Percentiles rank a stretch among this genome's conserved stretches.
phyloP scores from a whole-genome alignment of 805 yeast genomes.

The Lachancea dasiensis region DNA sequence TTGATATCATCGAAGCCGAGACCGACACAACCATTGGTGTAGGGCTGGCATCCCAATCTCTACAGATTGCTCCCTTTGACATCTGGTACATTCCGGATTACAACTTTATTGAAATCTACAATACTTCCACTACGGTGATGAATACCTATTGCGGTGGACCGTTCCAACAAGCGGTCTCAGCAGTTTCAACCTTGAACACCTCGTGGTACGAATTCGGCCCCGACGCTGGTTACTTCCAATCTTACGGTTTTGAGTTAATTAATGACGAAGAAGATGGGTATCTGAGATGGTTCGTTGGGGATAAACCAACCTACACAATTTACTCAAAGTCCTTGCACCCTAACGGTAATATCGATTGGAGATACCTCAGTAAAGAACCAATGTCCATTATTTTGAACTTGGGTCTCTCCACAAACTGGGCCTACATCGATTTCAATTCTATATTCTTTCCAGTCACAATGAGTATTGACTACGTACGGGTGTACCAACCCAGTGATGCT shows the following conservation, averaged over 20 bases:
- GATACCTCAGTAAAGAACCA: constrained; percentile 82
- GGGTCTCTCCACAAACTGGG: constrained; percentile 91
- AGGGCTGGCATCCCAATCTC: constrained; percentile 85
- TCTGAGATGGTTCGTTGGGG: constrained; percentile 82
- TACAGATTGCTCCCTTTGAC: constrained; percentile 90
- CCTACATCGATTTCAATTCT: constrained; percentile 84
- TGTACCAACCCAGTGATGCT: constrained; percentile 77
- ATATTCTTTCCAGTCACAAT: constrained; percentile 71
- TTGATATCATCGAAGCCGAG: constrained; percentile 86
- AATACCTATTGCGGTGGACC: constrained; percentile 92
- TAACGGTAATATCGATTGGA: constrained; percentile 83
- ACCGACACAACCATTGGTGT: constrained; percentile 46
- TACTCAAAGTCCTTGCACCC: constrained; percentile 75
- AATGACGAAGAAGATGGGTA: constrained; percentile 70
- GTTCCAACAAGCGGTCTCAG: constrained; percentile 87
- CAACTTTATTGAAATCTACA: constrained; percentile 66
- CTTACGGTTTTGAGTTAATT: constrained; percentile 69
- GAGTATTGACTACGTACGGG: constrained; percentile 78
- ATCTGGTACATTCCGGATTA: constrained; percentile 93
- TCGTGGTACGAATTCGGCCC: constrained; percentile 75
- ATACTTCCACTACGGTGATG: constrained; percentile 65
- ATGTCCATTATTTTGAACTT: constrained; percentile 83
- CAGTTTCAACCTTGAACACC: constrained; percentile 66
- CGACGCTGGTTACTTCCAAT: constrained; percentile 52
- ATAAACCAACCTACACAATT: constrained; percentile 66